A percentile compares a stretch with the other conserved stretches of the same genome.
Evolutionary conservation across 1,284 basidiomycete genomes (phyloP).

Genomic region (Sphagnurus paluster): DNA sequence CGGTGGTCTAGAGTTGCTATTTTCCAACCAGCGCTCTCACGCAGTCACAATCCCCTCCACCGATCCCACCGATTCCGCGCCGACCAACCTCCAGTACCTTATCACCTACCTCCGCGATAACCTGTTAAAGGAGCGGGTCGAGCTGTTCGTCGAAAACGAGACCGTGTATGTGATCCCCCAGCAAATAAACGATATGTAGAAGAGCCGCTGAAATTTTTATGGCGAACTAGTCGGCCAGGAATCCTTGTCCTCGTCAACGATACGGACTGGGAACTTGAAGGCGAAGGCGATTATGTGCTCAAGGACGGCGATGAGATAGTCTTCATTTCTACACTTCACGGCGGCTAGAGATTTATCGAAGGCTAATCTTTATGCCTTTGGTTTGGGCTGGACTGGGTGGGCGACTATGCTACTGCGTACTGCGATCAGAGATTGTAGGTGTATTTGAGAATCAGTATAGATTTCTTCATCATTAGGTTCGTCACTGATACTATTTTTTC

Average conservation of each 20-base stretch:
- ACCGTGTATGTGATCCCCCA: conserved; percentile 63
- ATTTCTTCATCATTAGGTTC: too few species aligned
- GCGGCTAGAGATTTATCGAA: conserved; percentile 55
- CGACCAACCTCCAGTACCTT: conserved; percentile 72
- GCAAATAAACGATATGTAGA: background rate
- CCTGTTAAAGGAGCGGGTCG: conserved; percentile 81
- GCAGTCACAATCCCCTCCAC: conserved; percentile 55
- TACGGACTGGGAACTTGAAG: conserved; percentile 97
- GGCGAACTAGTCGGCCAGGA: conserved; percentile 79
- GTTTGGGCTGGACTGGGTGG: too few species aligned
- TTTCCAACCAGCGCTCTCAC: conserved; percentile 69
- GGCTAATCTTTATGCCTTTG: too few species aligned
- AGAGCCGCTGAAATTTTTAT: background rate
- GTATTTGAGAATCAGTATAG: too few species aligned
- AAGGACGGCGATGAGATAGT: conserved; percentile 87
- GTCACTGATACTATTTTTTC: too few species aligned
- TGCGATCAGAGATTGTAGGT: too few species aligned
- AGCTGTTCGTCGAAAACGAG: conserved; percentile 87
- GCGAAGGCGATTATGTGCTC: conserved; percentile 86
- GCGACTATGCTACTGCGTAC: too few species aligned
- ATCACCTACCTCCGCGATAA: conserved; percentile 81
- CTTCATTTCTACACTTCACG: conserved; percentile 95
- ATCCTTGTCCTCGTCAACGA: conserved; percentile 96
- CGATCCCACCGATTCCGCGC: conserved; percentile 43
- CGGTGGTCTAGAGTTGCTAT: conserved; percentile 83